Evolutionary conservation across 169 alveolate species (phyloP), one percentile per base, ranked within the genome.

Genomic region (Plasmodium blacklocki): DNA sequence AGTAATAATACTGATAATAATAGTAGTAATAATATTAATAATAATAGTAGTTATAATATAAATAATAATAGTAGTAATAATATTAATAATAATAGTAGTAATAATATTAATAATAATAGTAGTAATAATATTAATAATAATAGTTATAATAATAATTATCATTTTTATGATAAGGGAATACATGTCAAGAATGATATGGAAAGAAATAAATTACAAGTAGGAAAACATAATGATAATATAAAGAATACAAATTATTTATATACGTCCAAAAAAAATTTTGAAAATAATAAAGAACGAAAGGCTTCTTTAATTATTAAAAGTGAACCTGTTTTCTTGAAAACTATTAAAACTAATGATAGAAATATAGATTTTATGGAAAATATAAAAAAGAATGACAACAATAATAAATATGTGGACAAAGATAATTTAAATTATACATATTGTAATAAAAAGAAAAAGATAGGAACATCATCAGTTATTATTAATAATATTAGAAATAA

Each of bases 401-500:
- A 21, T 60, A 54, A 50, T 64, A 50, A 75, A 43, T 15, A 1
- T 21, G n/a, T 45, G 12, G 54, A 63, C 18, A 49, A 32, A 45
- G 19, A 18, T 21, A 75, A 75, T 18, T 32, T 32, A 62, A 43
- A 15, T 12, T 62, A 32, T 56, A 45, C 18, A 54, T 54, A 0
- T 19, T 60, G 9, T 19, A 19, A 58, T 59, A 21, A 19, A 50
- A 45, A 29, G 15, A 49, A 49, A 52, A 56, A 23, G 19, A 18
- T 15, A 6, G 21, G 21, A 56, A 6, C 64, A 18, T 15, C 23
- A 12, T 11, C 64, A 56, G 47, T 39, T 39, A 7, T 39, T 39
- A 39, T 39, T 56, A 49, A 15, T 49, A 64, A 49, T 45, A 49
- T 45, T 76, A 64, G 7, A 50, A 54, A 67, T n/a, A 73, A 21